A percentile compares a stretch with the other conserved stretches of the same genome.
Evolutionary conservation across 768 basidiomycete species (phyloP).

Genomic region (Amanita pallidorosea): DNA sequence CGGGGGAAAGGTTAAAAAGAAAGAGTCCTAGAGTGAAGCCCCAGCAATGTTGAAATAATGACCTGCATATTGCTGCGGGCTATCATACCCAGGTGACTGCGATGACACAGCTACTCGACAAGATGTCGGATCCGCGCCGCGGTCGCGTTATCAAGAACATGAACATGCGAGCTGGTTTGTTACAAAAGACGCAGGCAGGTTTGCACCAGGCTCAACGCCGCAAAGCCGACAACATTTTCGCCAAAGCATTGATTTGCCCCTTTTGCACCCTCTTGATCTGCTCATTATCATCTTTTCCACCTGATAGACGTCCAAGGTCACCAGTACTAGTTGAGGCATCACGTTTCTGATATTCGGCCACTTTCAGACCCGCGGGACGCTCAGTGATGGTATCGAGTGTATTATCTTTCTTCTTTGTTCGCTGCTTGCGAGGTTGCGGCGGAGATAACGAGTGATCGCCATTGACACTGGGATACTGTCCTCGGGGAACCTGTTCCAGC

Average conservation of each 20-base stretch:
- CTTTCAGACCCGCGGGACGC: constrained; percentile 37
- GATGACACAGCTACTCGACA: constrained; percentile 23
- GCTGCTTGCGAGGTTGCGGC: constrained; percentile 45
- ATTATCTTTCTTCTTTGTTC: constrained; percentile 58
- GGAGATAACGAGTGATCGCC: constrained; percentile 56
- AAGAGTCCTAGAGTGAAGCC: constrained; percentile 12
- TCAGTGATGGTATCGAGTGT: constrained; percentile 70
- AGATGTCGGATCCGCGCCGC: constrained; percentile 24
- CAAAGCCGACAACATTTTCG: constrained; percentile 84
- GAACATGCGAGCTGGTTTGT: not conserved
- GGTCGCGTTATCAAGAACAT: constrained; percentile 7
- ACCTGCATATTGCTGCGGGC: constrained; percentile 3
- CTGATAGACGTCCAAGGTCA: constrained; percentile 38
- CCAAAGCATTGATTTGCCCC: constrained; percentile 81
- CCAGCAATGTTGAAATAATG: constrained; percentile 1
- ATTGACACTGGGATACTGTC: constrained; percentile 46
- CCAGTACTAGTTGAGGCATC: constrained; percentile 73
- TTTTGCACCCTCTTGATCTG: constrained; percentile 73
- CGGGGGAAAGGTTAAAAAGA: constrained; percentile 7
- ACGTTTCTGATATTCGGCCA: constrained; percentile 35
- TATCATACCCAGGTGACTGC: constrained; percentile 20
- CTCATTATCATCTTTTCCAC: constrained; percentile 33
- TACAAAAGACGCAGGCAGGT: not conserved
- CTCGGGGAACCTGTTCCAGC: constrained; percentile 57
- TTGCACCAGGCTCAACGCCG: constrained; percentile 37